Evolutionary conservation across 306 rosid species (phyloP).

Genomic region (Rosa multiflora): DNA sequence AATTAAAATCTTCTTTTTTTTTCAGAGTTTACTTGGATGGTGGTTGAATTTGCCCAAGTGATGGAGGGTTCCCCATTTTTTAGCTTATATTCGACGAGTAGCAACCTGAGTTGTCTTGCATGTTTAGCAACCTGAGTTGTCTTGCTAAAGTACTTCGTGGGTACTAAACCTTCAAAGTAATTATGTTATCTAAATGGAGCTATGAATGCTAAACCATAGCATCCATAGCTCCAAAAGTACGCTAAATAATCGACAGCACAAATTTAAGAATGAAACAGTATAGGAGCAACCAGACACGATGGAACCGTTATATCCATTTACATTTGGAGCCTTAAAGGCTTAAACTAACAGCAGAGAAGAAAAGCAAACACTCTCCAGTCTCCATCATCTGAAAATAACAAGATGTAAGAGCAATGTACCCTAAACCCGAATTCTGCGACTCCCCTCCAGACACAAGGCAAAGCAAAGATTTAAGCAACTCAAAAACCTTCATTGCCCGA

Average conservation of each 20-base stretch:
- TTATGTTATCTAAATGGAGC: neutral
- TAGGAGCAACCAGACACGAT: neutral
- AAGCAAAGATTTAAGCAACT: constrained; percentile 20
- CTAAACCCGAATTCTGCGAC: neutral
- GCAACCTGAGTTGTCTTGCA: no score
- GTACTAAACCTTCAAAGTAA: neutral
- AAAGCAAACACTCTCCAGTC: neutral
- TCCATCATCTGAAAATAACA: constrained; percentile 3
- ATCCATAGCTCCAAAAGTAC: neutral
- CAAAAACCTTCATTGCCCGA: constrained; percentile 16
- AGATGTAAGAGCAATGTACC: neutral
- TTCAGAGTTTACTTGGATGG: neutral
- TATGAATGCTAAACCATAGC: no score
- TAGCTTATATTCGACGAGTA: no score
- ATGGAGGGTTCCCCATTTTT: no score
- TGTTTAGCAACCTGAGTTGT: no score
- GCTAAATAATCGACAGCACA: neutral
- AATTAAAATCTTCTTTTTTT: no score
- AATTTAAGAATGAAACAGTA: neutral
- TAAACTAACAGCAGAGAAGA: neutral
- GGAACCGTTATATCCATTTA: neutral
- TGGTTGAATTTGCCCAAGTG: neutral
- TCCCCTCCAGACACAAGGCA: neutral
- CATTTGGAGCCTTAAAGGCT: neutral
- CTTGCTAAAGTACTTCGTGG: neutral